These are phyloP conservation scores for Artemisia tridentata DNA, from an alignment of 129 eudicot genomes.

Conservation along the genomic window DNA sequence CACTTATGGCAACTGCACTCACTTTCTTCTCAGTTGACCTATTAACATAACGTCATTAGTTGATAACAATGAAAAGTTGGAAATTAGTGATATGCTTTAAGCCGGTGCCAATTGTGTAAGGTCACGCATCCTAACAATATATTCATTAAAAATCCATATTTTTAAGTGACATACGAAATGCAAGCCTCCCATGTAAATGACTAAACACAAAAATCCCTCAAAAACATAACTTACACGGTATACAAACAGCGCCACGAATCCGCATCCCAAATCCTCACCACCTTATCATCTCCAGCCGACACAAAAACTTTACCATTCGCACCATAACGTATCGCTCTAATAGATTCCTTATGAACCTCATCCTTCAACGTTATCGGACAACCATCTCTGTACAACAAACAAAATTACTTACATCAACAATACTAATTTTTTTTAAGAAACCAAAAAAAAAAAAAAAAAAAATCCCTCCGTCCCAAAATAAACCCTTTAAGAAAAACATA, in stretches of 20 bases:
- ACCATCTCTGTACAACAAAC: slow-evolving; percentile 50
- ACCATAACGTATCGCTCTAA: slow-evolving; percentile 80
- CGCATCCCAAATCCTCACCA: slow-evolving; percentile 77
- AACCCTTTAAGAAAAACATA: too few relatives aligned
- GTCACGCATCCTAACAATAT: neutral
- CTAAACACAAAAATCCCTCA: neutral
- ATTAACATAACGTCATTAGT: slow-evolving; percentile 15
- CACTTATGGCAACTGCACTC: slow-evolving; percentile 84
- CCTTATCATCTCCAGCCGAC: slow-evolving; percentile 92
- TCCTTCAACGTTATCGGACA: slow-evolving; percentile 42
- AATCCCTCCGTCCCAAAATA: neutral
- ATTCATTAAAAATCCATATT: neutral
- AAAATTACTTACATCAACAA: neutral
- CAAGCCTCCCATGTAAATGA: too few relatives aligned
- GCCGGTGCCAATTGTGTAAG: neutral
- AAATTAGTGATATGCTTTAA: neutral
- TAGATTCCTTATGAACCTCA: slow-evolving; percentile 70
- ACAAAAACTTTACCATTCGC: slow-evolving; percentile 77
- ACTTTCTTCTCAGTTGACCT: slow-evolving; percentile 93
- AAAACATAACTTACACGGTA: slow-evolving; percentile 59
- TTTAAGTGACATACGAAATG: too few relatives aligned
- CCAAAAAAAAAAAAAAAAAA: neutral
- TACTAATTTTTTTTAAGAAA: neutral
- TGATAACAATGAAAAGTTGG: neutral
- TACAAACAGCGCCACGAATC: slow-evolving; percentile 70